Evolutionary conservation across 1,284 basidiomycete genomes (phyloP).

Genomic region (Dichomitus squalens): DNA sequence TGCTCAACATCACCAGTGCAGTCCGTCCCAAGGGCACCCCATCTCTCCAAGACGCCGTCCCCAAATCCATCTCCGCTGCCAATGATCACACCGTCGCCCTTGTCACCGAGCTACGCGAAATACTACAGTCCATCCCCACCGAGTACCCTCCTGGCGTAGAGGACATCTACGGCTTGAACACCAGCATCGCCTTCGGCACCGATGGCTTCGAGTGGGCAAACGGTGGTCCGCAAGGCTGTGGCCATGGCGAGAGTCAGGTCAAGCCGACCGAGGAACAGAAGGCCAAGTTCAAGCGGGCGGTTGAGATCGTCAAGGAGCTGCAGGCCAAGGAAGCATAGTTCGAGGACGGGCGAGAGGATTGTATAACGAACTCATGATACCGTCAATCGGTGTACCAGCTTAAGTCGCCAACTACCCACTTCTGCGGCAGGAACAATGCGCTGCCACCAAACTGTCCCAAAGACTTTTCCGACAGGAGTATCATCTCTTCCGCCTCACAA

Average conservation of each 20-base stretch:
- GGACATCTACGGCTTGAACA: slow-evolving; percentile 73
- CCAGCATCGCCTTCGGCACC: slow-evolving; percentile 63
- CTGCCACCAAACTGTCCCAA: too few relatives aligned
- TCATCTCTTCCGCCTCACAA: background rate
- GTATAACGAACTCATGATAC: background rate
- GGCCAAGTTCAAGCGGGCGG: slow-evolving; percentile 64
- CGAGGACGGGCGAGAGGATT: background rate
- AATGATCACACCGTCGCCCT: slow-evolving; percentile 41
- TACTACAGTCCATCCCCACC: slow-evolving; percentile 58
- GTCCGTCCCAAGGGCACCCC: slow-evolving; percentile 52
- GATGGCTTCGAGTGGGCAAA: slow-evolving; percentile 64
- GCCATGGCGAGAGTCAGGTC: slow-evolving; percentile 49
- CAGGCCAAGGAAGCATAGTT: slow-evolving; percentile 39
- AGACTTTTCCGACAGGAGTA: background rate
- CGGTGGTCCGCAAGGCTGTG: slow-evolving; percentile 62
- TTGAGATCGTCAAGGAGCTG: slow-evolving; percentile 62
- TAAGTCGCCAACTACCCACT: background rate
- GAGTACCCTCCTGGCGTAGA: slow-evolving; percentile 62
- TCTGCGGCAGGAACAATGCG: too few relatives aligned
- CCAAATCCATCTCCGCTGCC: slow-evolving; percentile 46
- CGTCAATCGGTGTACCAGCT: background rate
- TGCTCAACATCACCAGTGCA: slow-evolving; percentile 49
- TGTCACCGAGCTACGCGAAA: slow-evolving; percentile 55
- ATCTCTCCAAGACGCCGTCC: slow-evolving; percentile 41
- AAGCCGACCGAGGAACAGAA: slow-evolving; percentile 62